Base-by-base conservation (phyloP, 2,329 filamentous ascomycete genomes). In the Exophiala mesophila region DNA sequence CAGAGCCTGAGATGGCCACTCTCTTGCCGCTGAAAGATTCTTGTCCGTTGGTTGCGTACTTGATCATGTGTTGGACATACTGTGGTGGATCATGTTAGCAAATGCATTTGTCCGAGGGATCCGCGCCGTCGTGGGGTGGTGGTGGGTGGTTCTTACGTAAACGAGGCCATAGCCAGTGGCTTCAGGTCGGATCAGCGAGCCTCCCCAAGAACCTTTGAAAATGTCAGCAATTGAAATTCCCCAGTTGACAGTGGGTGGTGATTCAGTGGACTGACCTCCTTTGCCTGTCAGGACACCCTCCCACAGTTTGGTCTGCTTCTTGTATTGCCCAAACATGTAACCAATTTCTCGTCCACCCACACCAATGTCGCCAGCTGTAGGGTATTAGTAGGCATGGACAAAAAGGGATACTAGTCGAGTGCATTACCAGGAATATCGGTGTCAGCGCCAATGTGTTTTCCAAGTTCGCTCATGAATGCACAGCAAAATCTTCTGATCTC, bases 401-500 rank as follows among this genome's bases (percentile, higher is more conserved):
- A 17, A 12, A 15, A 19, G 12, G n/a, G 28, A 17, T 24, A 13
- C 15, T 4, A 16, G 13, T 33, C 24, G 35, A 15, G 6, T 13
- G n/a, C 36, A 52, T 40, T 44, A 54, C 53, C 53, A 49, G 92
- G 92, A 18, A 98, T 88, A 64, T 97, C 92, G 34, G 88, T 95
- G 68, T 95, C 85, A 55, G 88, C 88, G 57, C 92, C 88, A 64
- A 97, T 97, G 78, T 97, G 89, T 72, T 87, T 88, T 74, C 78
- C 85, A 51, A 98, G 80, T 76, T 96, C 87, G 58, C 82, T 82
- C 92, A 97, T 97, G 77, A 97, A 98, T 47, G 88, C 72, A 55
- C 85, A 81, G 74, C 90, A 97, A 79, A 98, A 97, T 64, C 87
- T 86, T 63, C 92, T 86, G 72, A 97, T 97, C 78, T 97, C 92